Base-by-base conservation (phyloP, 2,329 filamentous ascomycete species). In the Trichoderma koningii region DNA sequence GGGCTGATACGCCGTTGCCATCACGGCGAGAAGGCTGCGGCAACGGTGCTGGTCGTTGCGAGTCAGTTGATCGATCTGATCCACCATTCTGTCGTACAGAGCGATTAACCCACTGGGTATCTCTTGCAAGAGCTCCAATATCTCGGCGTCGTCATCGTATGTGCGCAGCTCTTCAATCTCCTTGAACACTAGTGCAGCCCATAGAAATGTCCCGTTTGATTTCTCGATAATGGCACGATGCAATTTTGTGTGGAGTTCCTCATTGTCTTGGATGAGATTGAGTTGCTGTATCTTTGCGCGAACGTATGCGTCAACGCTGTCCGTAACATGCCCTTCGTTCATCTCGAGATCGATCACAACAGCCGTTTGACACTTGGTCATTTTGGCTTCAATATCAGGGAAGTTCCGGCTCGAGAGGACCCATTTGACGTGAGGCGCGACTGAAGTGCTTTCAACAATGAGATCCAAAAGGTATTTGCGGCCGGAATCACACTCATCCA, bases 331-430 rank as follows among this genome's bases (percentile, higher is more conserved):
- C 5, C 34, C 14, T 3, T 38, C 34, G 5, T 38, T 38, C 3
- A 2, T 14, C 14, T 38, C 34, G 70, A 71, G 0, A 72, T 61
- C 15, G 68, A 45, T 81, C 2, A 78, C 67, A 60, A 81, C 76
- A 7, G 34, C 34, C 79, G 74, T 30, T 63, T 63, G 1, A 80
- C 44, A 42, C 64, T 73, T 6, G 68, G 17, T 15, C 0, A 55
- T 7, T 7, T 23, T 9, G 68, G 66, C 6, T 82, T 67, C 1
- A 52, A 38, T 38, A 38, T 26, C 73, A 64, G 60, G 79, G 71
- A 51, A 83, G 23, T 81, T 80, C 1, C 81, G 80, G 57, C 81
- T 83, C 0, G 79, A 78, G 0, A 80, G 66, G 12, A 83, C 62
- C 76, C 78, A 82, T 66, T 80, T 83, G 2, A 76, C 69, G 0